Evolutionary conservation across 1,284 basidiomycete species (phyloP), one percentile per base, ranked within the genome.

Genomic region (Tilletia setariae): DNA sequence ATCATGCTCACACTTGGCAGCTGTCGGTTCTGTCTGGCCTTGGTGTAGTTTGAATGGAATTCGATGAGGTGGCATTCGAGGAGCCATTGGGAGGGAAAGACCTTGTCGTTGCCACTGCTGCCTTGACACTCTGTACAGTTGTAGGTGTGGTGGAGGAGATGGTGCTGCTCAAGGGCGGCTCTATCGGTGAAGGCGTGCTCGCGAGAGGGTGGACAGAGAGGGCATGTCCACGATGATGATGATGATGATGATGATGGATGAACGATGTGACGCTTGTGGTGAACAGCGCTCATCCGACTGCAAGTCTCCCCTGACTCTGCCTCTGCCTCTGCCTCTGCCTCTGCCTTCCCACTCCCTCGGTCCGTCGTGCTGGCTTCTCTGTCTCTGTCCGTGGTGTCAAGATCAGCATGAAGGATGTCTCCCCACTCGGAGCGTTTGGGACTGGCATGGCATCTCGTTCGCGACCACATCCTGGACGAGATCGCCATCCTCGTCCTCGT

Each of bases 1-100:
- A n/a, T n/a, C n/a, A 61, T 32, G 32, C 56, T 61, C 56, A 61
- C 56, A 13, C 15, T 35, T 19, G 56, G 56, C 28, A 61, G 32
- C 3, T 30, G 16, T 9, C 32, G 28, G 8, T 9, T 30, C 8
- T 19, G 23, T 30, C 30, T 61, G 30, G 32, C n/a, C 56, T 35
- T 2, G 1, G 56, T 61, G 28, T 32, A n/a, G 0, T 32, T 2
- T 9, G 56, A 61, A 16, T 61, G 56, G 15, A 35, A 13, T 21
- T 61, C 7, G 32, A 32, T 30, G 9, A 61, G 9, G 21, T 61
- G 56, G 32, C 56, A 32, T 32, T 61, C 56, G 56, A 61, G 56
- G 16, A 61, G 32, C 56, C 56, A 61, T 16, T 32, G 13, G 30
- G 56, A 61, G 11, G 56, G 56, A 30, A 61, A 61, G 28, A 35